Percentiles rank a stretch among this genome's conserved stretches.
Evolutionary conservation across 2,329 filamentous ascomycete species (phyloP).

Genomic region (Cercospora zeina): DNA sequence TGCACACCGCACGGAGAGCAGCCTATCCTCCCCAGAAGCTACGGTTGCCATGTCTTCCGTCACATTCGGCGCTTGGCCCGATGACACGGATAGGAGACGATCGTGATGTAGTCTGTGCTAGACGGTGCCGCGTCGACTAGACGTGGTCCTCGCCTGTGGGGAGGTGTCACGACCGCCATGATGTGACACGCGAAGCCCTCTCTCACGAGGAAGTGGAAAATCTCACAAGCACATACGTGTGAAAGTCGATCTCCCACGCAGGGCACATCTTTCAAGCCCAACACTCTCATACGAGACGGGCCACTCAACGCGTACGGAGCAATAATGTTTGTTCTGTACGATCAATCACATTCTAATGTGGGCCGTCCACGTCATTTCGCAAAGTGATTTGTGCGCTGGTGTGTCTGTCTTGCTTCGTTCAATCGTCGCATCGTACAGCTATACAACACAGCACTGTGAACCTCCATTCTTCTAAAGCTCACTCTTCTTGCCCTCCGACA

Average conservation of each 20-base stretch:
- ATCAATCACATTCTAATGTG: not conserved
- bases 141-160: not conserved
- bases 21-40: not conserved
- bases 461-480: not conserved
- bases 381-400: not conserved
- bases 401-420: not conserved
- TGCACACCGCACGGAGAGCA: conserved; percentile 3
- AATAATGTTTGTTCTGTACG: not conserved
- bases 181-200: not conserved
- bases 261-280: not conserved
- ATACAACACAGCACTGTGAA: not conserved
- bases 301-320: not conserved
- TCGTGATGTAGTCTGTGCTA: conserved; percentile 2
- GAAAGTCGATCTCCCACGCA: not conserved
- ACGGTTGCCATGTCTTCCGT: not conserved
- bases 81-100: not conserved
- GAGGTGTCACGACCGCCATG: not conserved
- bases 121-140: not conserved
- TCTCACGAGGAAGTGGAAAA: not conserved
- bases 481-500: conserved; percentile 39
- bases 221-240: not conserved
- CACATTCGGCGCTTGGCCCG: not conserved
- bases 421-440: not conserved
- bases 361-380: not conserved
- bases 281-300: not conserved